These are phyloP conservation scores for Prunus persica DNA, from an alignment of 306 rosid species.

Conservation along the genomic window Prunus_persica_NCBIv2 NC_034016.1:17182001-17182500, in stretches of 20 bases:
- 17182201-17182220: conserved; percentile 75
- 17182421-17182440: not conserved
- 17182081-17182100: too few relatives aligned
- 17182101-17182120: rapidly evolving
- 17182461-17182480: not conserved
- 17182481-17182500: not conserved
- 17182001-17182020: not conserved
- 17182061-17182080: too few relatives aligned
- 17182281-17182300: conserved; percentile 71
- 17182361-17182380: not conserved
- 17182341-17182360: conserved; percentile 55
- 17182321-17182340: conserved; percentile 92
- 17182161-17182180: too few relatives aligned
- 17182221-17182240: conserved; percentile 82
- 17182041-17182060: too few relatives aligned
- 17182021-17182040: not conserved
- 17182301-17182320: conserved; percentile 82
- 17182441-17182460: not conserved
- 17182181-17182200: not conserved
- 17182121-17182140: too few relatives aligned
- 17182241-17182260: conserved; percentile 96
- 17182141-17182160: too few relatives aligned
- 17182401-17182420: too few relatives aligned
- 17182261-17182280: conserved; percentile 91
- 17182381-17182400: not conserved